Evolutionary conservation across 1,284 basidiomycete species (phyloP).

Genomic region (Ganoderma lingzhi): DNA sequence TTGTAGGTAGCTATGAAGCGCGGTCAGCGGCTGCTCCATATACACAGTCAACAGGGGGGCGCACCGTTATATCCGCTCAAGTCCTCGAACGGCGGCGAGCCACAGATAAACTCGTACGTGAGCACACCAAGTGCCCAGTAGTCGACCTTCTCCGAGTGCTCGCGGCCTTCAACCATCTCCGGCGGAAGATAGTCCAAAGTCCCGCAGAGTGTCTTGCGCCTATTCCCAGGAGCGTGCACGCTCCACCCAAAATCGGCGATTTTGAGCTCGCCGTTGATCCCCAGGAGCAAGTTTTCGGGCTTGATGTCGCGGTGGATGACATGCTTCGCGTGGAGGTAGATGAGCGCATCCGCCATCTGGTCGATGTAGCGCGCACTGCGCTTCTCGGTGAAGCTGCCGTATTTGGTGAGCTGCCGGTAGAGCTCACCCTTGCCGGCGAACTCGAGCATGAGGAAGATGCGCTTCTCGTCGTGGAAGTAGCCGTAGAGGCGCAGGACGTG

Average conservation of each 20-base stretch:
- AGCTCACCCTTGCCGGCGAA: constrained; percentile 96
- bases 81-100: constrained; percentile 95
- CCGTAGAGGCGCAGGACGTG: constrained; percentile 95
- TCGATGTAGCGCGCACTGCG: constrained; percentile 91
- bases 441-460: constrained; percentile 98
- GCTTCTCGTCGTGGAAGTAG: constrained; percentile 97
- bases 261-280: constrained; percentile 97
- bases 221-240: constrained; percentile 94
- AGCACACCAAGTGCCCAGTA: constrained; percentile 98
- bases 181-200: constrained; percentile 98
- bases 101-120: constrained; percentile 94
- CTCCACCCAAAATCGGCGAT: constrained; percentile 99
- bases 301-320: constrained; percentile 99
- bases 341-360: constrained; percentile 97
- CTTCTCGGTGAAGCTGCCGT: constrained; percentile 88
- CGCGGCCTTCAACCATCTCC: constrained; percentile 95
- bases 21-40: constrained; percentile 3
- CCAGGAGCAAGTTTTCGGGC: constrained; percentile 95
- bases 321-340: constrained; percentile 94
- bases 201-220: constrained; percentile 91
- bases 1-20: constrained; percentile 82
- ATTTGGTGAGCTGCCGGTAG: constrained; percentile 93
- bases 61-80: constrained; percentile 77
- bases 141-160: constrained; percentile 91
- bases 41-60: constrained; percentile 32